These are phyloP conservation scores for Cyclotella baltica DNA, from an alignment of 108 stramenopile species.

Conservation along the genomic window DNA sequence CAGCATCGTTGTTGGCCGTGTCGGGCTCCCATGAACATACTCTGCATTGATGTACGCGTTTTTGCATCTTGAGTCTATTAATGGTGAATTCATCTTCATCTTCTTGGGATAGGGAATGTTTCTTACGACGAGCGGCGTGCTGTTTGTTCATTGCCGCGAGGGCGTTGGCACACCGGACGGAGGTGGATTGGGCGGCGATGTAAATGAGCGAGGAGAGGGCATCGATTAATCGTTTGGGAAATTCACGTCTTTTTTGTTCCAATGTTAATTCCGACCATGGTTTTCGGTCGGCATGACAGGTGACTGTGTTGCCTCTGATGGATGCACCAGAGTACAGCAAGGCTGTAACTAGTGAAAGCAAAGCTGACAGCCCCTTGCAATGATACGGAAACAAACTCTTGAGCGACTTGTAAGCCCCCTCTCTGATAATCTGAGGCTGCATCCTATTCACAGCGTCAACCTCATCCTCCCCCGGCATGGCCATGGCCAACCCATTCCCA, in stretches of 20 bases:
- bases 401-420: constrained; percentile 32
- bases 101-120: constrained; percentile 12
- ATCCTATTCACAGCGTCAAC: constrained; percentile 23
- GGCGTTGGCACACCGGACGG: constrained; percentile 46
- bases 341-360: constrained; percentile 75
- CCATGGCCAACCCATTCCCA: constrained; percentile 37
- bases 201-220: constrained; percentile 71
- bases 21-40: constrained; percentile 75
- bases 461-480: constrained; percentile 33
- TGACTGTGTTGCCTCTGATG: constrained; percentile 59
- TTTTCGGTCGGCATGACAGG: constrained; percentile 36
- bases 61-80: constrained; percentile 25
- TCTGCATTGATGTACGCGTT: constrained; percentile 62
- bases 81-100: constrained; percentile 34
- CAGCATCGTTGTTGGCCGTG: constrained; percentile 20
- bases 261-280: constrained; percentile 63
- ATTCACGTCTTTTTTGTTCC: constrained; percentile 66
- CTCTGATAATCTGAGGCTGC: constrained; percentile 29
- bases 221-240: constrained; percentile 70
- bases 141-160: constrained; percentile 38
- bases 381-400: constrained; percentile 64
- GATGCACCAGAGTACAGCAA: constrained; percentile 75
- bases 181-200: constrained; percentile 66
- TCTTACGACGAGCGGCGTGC: constrained; percentile 30
- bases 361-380: constrained; percentile 69